Evolutionary conservation across 2,329 filamentous ascomycete species (phyloP).

Genomic region (Microdochium paspali): DNA sequence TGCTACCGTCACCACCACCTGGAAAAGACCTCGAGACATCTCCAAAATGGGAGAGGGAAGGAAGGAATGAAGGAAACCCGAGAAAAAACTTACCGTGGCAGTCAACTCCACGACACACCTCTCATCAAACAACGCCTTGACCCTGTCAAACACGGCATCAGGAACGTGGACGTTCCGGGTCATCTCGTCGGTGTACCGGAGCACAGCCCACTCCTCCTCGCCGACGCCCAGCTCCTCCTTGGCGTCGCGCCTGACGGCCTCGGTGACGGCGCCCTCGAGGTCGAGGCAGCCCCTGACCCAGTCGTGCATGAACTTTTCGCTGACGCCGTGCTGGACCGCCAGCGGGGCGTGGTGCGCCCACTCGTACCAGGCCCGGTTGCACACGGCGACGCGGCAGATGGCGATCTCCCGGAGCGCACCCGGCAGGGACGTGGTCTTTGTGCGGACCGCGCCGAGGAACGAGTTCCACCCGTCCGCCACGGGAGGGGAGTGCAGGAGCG

Average conservation of each 20-base stretch:
- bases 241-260: constrained; percentile 14
- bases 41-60: neutral
- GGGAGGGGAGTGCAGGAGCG: constrained; percentile 64
- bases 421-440: constrained; percentile 33
- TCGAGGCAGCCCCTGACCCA: constrained; percentile 25
- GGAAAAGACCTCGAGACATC: too few species aligned
- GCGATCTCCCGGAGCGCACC: constrained; percentile 63
- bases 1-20: too few species aligned
- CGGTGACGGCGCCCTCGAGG: constrained; percentile 15
- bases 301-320: constrained; percentile 35
- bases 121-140: constrained; percentile 56
- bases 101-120: constrained; percentile 74
- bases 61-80: neutral
- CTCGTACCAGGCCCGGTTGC: constrained; percentile 79
- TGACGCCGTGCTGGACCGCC: constrained; percentile 46
- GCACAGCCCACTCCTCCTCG: constrained; percentile 55
- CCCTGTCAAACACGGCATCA: constrained; percentile 55
- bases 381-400: constrained; percentile 70
- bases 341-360: constrained; percentile 73
- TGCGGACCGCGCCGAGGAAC: constrained; percentile 56
- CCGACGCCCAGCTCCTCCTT: constrained; percentile 34
- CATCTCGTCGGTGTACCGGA: constrained; percentile 76
- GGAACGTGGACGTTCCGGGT: constrained; percentile 62
- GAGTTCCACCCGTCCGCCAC: constrained; percentile 70
- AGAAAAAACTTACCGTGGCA: constrained; percentile 46